phyloP scores from a whole-genome alignment of 1,139 yeast genomes.

The Blastobotrys buckinghamii region DNA sequence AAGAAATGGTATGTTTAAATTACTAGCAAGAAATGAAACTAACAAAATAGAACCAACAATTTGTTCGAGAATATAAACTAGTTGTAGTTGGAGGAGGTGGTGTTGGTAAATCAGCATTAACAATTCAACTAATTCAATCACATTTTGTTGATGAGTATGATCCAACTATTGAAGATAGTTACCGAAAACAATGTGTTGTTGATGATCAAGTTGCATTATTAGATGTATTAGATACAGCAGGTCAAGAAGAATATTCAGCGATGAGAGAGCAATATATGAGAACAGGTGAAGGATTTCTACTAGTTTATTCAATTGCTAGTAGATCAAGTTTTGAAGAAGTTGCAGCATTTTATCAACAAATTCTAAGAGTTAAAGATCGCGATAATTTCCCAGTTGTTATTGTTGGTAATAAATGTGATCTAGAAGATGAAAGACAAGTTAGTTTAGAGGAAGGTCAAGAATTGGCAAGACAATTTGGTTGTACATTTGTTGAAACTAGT shows the following conservation, averaged over 20 bases:
- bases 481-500: slow-evolving; percentile 85
- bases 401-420: slow-evolving; percentile 34
- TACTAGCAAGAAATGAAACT: background rate
- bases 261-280: slow-evolving; percentile 93
- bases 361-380: slow-evolving; percentile 71
- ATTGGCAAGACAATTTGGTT: slow-evolving; percentile 61
- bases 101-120: slow-evolving; percentile 94
- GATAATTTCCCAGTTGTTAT: slow-evolving; percentile 36
- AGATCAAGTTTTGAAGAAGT: slow-evolving; percentile 79
- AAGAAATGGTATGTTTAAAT: background rate
- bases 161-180: slow-evolving; percentile 96
- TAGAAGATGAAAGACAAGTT: slow-evolving; percentile 41
- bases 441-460: slow-evolving; percentile 75
- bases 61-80: slow-evolving; percentile 53
- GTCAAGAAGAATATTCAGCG: slow-evolving; percentile 95
- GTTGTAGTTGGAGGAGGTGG: slow-evolving; percentile 99
- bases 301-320: slow-evolving; percentile 88
- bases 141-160: slow-evolving; percentile 96
- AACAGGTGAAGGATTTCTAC: slow-evolving; percentile 85
- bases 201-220: slow-evolving; percentile 89
- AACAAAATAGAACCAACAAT: slow-evolving; percentile 12
- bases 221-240: slow-evolving; percentile 95
- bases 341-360: slow-evolving; percentile 80
- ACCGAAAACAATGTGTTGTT: slow-evolving; percentile 84
- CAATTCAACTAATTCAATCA: slow-evolving; percentile 55